Conservation (phyloP, 805 yeast genomes). For the Kluyveromyces aestuarii region DNA sequence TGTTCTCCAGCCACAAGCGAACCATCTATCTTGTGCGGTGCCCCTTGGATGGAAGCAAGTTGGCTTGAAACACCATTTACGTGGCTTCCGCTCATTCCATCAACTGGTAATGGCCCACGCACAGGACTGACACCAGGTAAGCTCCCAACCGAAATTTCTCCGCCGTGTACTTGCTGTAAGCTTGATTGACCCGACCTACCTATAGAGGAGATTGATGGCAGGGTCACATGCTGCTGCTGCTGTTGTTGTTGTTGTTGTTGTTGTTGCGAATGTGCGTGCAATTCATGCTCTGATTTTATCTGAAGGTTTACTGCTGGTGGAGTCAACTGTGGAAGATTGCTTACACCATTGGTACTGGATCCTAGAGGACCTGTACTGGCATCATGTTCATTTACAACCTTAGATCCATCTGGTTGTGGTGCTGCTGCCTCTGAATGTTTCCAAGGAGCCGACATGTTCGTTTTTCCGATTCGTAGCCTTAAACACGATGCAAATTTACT, state of each 20-base stretch:
- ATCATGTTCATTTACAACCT: background rate
- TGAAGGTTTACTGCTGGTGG: conserved; percentile 2
- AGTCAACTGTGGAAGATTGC: conserved; percentile 1
- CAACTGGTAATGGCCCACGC: background rate
- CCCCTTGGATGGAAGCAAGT: background rate
- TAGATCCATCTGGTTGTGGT: background rate
- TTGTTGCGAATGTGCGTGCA: conserved; percentile 8
- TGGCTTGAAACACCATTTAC: background rate
- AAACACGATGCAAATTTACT: background rate
- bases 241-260: conserved; percentile 9
- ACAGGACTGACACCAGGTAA: background rate
- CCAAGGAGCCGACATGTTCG: background rate
- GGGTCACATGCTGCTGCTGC: conserved; percentile 11
- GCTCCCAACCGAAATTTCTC: background rate
- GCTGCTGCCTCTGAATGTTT: background rate
- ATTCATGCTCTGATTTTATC: conserved; percentile 12
- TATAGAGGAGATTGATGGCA: conserved; percentile 1
- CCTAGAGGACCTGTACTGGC: background rate
- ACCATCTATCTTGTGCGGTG: background rate
- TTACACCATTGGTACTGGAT: background rate
- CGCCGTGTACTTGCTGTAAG: background rate
- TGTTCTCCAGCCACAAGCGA: conserved; percentile 4
- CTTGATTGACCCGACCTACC: background rate
- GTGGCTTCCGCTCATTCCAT: background rate
- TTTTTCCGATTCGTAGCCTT: background rate